phyloP scores from a whole-genome alignment of 139 green algal genomes.

The Haematococcus lacustris region DNA sequence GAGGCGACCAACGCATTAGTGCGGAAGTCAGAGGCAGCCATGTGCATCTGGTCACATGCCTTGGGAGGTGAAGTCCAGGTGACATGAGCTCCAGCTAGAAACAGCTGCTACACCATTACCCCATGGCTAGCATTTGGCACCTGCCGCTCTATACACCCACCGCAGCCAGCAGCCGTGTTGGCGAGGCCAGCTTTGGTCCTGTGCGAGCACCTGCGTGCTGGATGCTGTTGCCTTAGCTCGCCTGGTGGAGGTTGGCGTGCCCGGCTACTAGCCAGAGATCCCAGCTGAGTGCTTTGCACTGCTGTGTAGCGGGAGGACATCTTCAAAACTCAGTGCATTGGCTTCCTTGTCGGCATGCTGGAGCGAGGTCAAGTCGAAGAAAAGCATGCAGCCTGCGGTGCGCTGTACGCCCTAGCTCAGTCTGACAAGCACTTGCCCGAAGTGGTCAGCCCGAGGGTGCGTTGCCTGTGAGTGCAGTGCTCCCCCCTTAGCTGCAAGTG shows the following conservation, averaged over 20 bases:
- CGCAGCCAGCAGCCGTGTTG: too few species aligned
- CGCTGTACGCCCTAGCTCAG: constrained; percentile 15
- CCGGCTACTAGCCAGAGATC: too few species aligned
- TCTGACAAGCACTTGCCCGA: constrained; percentile 21
- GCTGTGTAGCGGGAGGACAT: constrained; percentile 39
- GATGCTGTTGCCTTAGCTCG: background rate
- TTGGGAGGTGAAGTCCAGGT: constrained; percentile 5
- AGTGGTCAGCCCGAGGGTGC: constrained; percentile 17
- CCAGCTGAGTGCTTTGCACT: too few species aligned
- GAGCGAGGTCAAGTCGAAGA: constrained; percentile 22
- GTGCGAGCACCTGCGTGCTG: background rate
- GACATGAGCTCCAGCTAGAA: too few species aligned
- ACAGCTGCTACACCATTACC: too few species aligned
- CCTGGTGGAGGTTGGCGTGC: background rate
- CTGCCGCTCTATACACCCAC: too few species aligned
- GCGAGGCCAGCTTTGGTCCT: too few species aligned
- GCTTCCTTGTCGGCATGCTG: constrained; percentile 13
- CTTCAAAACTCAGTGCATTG: constrained; percentile 21
- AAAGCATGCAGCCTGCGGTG: constrained; percentile 16
- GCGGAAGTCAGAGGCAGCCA: background rate
- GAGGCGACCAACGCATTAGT: constrained; percentile 2
- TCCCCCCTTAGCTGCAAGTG: too few species aligned
- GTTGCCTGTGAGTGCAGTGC: too few species aligned
- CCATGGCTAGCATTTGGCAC: too few species aligned
- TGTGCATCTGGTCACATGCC: constrained; percentile 1